Conservation (phyloP, 2,329 filamentous ascomycete species). For the Epicoccum sorghinum region DNA sequence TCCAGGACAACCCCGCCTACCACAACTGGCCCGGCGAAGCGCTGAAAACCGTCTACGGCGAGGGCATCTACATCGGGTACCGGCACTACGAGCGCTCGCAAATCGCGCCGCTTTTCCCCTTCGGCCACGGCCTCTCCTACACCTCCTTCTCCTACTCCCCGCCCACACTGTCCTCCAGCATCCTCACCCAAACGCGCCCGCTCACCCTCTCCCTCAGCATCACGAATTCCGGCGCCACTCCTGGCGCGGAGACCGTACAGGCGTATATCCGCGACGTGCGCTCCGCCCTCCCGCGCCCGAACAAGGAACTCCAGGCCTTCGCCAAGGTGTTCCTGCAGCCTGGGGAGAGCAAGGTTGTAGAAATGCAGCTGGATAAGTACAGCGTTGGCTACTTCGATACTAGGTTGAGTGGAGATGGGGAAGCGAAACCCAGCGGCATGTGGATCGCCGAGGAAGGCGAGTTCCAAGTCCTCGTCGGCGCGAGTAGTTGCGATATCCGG, state of each 20-base stretch:
- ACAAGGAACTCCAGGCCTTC: conserved; percentile 75
- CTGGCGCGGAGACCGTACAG: conserved; percentile 70
- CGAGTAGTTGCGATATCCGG: conserved; percentile 68
- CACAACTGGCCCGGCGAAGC: conserved; percentile 77
- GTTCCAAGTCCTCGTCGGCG: conserved; percentile 67
- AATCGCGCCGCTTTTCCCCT: conserved; percentile 70
- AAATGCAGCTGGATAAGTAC: conserved; percentile 51
- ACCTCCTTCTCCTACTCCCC: conserved; percentile 71
- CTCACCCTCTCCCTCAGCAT: conserved; percentile 59
- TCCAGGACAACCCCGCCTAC: conserved; percentile 71
- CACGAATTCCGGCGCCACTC: conserved; percentile 62
- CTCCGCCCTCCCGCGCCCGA: conserved; percentile 67
- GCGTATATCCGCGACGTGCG: conserved; percentile 70
- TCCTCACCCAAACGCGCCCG: conserved; percentile 52
- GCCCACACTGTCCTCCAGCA: conserved; percentile 59
- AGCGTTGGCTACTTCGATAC: conserved; percentile 68
- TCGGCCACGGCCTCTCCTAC: conserved; percentile 80
- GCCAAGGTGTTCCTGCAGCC: conserved; percentile 51
- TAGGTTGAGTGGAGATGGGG: conserved; percentile 51
- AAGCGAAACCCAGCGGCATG: conserved; percentile 18
- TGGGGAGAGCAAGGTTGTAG: conserved; percentile 44
- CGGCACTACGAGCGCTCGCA: conserved; percentile 70
- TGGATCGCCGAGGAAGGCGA: conserved; percentile 71
- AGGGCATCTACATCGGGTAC: conserved; percentile 76
- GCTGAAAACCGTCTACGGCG: conserved; percentile 70